Evolutionary conservation across 202 grass and related monocot genomes (phyloP).

Genomic region (Setaria viridis): DNA sequence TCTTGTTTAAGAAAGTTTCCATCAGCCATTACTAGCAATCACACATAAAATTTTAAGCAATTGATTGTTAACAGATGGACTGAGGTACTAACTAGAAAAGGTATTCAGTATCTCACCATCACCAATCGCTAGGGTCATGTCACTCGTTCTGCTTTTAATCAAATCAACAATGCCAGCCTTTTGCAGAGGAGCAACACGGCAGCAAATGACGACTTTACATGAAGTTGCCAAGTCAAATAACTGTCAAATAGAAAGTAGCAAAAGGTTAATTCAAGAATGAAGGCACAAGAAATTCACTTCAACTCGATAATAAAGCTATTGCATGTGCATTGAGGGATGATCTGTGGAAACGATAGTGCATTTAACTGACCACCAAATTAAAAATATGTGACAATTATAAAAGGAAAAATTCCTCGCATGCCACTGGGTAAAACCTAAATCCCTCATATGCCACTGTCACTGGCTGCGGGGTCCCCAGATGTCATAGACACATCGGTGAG

Average conservation of each 20-base stretch:
- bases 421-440: no score
- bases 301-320: constrained; percentile 19
- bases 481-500: no score
- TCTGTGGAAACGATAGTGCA: constrained; percentile 5
- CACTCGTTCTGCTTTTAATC: constrained; percentile 94
- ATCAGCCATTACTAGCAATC: constrained; percentile 29
- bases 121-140: constrained; percentile 99
- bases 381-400: not conserved
- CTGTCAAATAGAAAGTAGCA: constrained; percentile 54
- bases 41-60: constrained; percentile 5
- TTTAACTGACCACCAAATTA: not conserved
- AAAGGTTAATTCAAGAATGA: constrained; percentile 24
- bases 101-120: constrained; percentile 77
- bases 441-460: no score
- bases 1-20: constrained; percentile 22
- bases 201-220: constrained; percentile 96
- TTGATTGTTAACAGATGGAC: not conserved
- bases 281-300: not conserved
- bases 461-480: no score
- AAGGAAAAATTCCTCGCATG: no score
- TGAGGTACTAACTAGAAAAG: not conserved
- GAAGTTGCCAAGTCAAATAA: constrained; percentile 96
- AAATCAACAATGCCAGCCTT: constrained; percentile 99
- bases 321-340: not conserved
- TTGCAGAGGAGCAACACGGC: constrained; percentile 97